A percentile compares a stretch with the other conserved stretches of the same genome.
These are phyloP conservation scores for Gracilariopsis chorda DNA, from an alignment of 23 red algal species.

Conservation along the genomic window DNA sequence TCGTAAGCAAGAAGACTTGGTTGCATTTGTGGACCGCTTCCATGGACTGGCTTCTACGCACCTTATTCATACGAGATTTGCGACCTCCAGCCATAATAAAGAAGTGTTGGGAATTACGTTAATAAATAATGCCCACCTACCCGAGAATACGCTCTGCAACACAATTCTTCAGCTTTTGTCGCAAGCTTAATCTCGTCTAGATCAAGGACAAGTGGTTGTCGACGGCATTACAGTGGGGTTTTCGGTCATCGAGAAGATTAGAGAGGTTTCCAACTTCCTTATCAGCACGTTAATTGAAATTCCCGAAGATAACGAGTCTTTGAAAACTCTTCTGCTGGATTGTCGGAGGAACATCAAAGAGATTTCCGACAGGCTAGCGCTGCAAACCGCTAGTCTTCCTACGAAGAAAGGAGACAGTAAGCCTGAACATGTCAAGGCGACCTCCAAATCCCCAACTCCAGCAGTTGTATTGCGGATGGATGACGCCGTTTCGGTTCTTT, in stretches of 20 bases:
- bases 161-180: neutral
- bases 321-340: neutral
- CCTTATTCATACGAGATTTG: neutral
- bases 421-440: neutral
- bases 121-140: too few species aligned
- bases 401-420: neutral
- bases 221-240: neutral
- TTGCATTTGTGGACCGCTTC: neutral
- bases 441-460: neutral
- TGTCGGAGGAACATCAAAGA: neutral
- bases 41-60: neutral
- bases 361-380: neutral
- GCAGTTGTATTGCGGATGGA: neutral
- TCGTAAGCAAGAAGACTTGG: neutral
- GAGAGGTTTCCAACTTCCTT: neutral
- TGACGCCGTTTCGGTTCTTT: constrained; percentile 12
- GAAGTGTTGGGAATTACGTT: constrained; percentile 6
- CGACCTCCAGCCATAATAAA: neutral
- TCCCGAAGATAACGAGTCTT: neutral
- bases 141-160: neutral
- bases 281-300: neutral
- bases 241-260: neutral
- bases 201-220: neutral
- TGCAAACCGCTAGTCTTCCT: neutral
- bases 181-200: neutral